Conservation (phyloP, 1,284 basidiomycete genomes). For the Rhodotorula sp. region DNA sequence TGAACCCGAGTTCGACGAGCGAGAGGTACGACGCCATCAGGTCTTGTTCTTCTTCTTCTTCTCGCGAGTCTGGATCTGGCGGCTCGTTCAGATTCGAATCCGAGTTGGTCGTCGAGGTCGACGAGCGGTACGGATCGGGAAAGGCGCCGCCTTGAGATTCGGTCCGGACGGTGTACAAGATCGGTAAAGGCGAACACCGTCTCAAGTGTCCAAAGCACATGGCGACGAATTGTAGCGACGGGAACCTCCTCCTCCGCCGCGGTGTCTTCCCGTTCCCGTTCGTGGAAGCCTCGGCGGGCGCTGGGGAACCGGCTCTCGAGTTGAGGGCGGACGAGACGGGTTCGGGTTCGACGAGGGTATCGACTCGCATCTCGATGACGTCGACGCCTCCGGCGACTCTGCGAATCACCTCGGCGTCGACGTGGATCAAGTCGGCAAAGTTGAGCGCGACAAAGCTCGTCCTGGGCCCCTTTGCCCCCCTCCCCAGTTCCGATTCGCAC, state of each 20-base stretch:
- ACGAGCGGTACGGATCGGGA: conserved; percentile 61
- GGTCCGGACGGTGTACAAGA: conserved; percentile 89
- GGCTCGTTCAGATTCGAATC: no score
- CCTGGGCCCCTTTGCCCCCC: conserved; percentile 33
- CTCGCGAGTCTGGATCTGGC: no score
- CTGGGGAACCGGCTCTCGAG: conserved; percentile 54
- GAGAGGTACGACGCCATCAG: conserved; percentile 62
- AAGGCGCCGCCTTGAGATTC: conserved; percentile 86
- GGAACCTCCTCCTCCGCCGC: conserved; percentile 73
- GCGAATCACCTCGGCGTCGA: conserved; percentile 27
- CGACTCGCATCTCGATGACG: conserved; percentile 54
- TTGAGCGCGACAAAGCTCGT: conserved; percentile 40
- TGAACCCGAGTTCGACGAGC: conserved; percentile 51
- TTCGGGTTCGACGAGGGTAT: conserved; percentile 31
- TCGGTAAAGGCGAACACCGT: conserved; percentile 75
- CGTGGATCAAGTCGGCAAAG: conserved; percentile 28
- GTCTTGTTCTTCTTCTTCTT: conserved; percentile 46
- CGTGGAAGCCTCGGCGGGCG: neutral
- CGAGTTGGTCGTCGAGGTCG: conserved; percentile 21
- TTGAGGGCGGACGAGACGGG: conserved; percentile 70
- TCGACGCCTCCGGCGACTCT: conserved; percentile 56
- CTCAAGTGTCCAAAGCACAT: conserved; percentile 56
- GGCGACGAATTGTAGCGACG: conserved; percentile 56
- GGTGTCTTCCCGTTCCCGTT: conserved; percentile 53
- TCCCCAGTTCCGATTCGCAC: conserved; percentile 32